A percentile compares a stretch with the other conserved stretches of the same genome.
Conservation (phyloP, 371 early-diverging fungal genomes). For the Dichotomocladium elegans region DNA sequence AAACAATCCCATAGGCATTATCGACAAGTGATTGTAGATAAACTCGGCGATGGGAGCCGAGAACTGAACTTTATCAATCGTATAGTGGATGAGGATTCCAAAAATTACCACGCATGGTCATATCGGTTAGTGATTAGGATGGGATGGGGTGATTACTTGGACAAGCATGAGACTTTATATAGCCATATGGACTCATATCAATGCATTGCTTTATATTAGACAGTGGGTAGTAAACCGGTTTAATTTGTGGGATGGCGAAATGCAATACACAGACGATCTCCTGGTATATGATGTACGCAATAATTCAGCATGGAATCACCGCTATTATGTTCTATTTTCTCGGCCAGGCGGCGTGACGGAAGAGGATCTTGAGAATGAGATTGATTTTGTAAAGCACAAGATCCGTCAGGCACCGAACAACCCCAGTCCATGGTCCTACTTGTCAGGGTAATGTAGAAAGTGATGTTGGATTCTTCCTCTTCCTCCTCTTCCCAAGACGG, state of each 20-base stretch:
- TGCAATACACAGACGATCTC: slow-evolving; percentile 64
- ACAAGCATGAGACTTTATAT: neutral
- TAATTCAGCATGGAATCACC: slow-evolving; percentile 98
- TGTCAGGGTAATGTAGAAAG: slow-evolving; percentile 54
- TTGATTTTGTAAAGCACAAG: slow-evolving; percentile 64
- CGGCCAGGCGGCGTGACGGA: slow-evolving; percentile 38
- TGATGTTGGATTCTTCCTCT: neutral
- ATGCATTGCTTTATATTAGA: slow-evolving; percentile 27
- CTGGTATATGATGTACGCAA: slow-evolving; percentile 86
- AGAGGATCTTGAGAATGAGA: slow-evolving; percentile 53
- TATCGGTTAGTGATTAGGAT: slow-evolving; percentile 55
- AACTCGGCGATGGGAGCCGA: slow-evolving; percentile 40
- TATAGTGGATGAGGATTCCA: slow-evolving; percentile 80
- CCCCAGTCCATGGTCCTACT: slow-evolving; percentile 88
- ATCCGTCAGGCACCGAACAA: slow-evolving; percentile 82
- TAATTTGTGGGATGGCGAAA: slow-evolving; percentile 77
- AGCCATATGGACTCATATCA: neutral
- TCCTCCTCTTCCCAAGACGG: too few species aligned
- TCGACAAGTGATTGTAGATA: slow-evolving; percentile 79
- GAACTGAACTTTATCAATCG: slow-evolving; percentile 71
- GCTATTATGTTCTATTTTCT: slow-evolving; percentile 70
- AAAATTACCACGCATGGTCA: slow-evolving; percentile 97
- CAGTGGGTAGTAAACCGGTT: slow-evolving; percentile 88
- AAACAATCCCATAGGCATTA: slow-evolving; percentile 64
- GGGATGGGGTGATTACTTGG: neutral